Percentiles rank a stretch among this genome's conserved stretches.
Evolutionary conservation across 1,284 basidiomycete genomes (phyloP).

Genomic region (Ustilago loliicola): DNA sequence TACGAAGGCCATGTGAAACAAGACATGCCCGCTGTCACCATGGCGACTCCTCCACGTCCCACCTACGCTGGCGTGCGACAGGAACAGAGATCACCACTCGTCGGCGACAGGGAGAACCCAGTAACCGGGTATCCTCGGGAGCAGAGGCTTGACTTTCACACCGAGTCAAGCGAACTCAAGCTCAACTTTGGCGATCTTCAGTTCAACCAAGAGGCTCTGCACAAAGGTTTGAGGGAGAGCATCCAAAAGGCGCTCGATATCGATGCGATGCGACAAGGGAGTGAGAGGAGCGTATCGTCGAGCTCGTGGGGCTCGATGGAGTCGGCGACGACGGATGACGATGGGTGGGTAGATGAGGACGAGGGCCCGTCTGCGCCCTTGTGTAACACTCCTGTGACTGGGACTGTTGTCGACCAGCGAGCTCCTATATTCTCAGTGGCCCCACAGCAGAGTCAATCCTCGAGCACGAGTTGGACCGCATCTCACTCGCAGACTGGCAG

Average conservation of each 20-base stretch:
- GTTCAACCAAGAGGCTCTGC: slow-evolving; percentile 17
- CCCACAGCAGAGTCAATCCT: background rate
- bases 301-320: slow-evolving; percentile 18
- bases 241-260: slow-evolving; percentile 24
- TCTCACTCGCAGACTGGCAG: background rate
- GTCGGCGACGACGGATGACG: slow-evolving; percentile 36
- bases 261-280: background rate
- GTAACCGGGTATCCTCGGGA: background rate
- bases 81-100: slow-evolving; percentile 20
- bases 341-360: slow-evolving; percentile 44
- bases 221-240: slow-evolving; percentile 16
- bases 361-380: background rate
- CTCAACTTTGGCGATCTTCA: slow-evolving; percentile 23
- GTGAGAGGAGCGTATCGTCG: slow-evolving; percentile 10
- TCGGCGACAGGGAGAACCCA: slow-evolving; percentile 2
- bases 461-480: background rate
- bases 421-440: background rate
- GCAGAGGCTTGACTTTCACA: background rate
- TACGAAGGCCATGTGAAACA: slow-evolving; percentile 11
- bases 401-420: background rate
- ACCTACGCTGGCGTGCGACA: background rate
- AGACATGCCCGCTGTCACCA: slow-evolving; percentile 36
- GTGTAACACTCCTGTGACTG: background rate
- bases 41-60: slow-evolving; percentile 5
- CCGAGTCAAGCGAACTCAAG: background rate